Conservation (phyloP, 2,329 filamentous ascomycete genomes). For the Chrysoporthe puriensis region DNA sequence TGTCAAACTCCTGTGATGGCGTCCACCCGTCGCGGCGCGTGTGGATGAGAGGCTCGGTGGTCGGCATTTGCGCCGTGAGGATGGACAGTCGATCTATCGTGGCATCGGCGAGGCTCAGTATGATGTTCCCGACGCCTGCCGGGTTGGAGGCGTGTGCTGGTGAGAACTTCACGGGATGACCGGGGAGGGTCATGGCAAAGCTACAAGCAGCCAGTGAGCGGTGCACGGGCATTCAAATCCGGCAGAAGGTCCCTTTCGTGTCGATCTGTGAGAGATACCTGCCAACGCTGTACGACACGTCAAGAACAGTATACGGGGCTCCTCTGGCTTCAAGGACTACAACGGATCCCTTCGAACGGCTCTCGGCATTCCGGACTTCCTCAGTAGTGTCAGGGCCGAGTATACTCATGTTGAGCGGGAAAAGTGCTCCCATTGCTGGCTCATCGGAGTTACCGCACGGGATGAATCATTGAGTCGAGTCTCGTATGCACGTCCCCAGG, state of each 20-base stretch:
- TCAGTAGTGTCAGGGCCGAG: no score
- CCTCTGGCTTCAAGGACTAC: no score
- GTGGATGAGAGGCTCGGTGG: not conserved
- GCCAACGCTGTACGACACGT: not conserved
- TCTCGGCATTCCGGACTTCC: no score
- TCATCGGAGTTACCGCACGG: no score
- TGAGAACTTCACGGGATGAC: not conserved
- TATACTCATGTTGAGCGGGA: no score
- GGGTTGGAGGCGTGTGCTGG: not conserved
- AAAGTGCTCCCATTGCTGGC: no score
- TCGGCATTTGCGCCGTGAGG: not conserved
- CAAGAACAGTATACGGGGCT: no score
- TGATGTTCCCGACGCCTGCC: not conserved
- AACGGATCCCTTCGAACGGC: no score
- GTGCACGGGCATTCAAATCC: not conserved
- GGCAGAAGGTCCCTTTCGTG: not conserved
- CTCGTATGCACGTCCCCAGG: no score
- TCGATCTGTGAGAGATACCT: not conserved
- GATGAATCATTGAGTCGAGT: no score
- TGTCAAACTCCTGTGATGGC: not conserved
- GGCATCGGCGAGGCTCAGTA: not conserved
- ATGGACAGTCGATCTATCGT: not conserved
- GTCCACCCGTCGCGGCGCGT: no score
- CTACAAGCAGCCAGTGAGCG: not conserved
- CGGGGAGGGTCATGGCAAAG: not conserved